phyloP scores from a whole-genome alignment of 352 stramenopile genomes.

The Pythium periplocum region DNA sequence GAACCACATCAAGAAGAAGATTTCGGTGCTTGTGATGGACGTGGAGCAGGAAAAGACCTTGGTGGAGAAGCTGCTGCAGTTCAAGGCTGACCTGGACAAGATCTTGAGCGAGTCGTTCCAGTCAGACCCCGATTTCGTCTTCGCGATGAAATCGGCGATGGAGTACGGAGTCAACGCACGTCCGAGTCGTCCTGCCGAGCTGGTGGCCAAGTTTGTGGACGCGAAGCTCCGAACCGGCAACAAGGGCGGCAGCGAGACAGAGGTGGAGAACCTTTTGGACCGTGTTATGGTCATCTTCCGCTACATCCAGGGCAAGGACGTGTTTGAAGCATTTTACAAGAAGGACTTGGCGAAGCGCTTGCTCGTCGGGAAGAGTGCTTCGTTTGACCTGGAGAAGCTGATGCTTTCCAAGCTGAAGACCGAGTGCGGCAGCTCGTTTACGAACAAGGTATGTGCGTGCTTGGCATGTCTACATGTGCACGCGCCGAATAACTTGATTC shows the following conservation, averaged over 20 bases:
- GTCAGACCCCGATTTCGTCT: constrained; percentile 67
- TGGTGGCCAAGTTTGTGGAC: constrained; percentile 92
- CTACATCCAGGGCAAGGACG: constrained; percentile 96
- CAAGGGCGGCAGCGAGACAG: constrained; percentile 78
- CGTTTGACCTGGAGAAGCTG: constrained; percentile 93
- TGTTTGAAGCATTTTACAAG: constrained; percentile 99
- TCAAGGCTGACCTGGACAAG: constrained; percentile 80
- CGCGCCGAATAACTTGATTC: too few relatives aligned
- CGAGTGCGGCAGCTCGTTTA: constrained; percentile 97
- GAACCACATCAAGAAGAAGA: constrained; percentile 74
- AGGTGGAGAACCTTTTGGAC: constrained; percentile 86
- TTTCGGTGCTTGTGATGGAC: constrained; percentile 70
- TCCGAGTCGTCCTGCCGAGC: constrained; percentile 79
- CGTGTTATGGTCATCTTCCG: constrained; percentile 95
- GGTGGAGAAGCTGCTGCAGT: constrained; percentile 85
- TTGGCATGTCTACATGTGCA: too few relatives aligned
- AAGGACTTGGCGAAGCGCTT: constrained; percentile 96
- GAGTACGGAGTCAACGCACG: constrained; percentile 88
- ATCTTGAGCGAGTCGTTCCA: constrained; percentile 75
- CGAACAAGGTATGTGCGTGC: constrained; percentile 82
- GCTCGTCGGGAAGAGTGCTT: constrained; percentile 87
- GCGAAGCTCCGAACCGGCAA: constrained; percentile 82
- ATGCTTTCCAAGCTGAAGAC: constrained; percentile 98
- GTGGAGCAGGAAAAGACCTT: constrained; percentile 84
- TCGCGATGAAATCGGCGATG: constrained; percentile 84